phyloP scores from a whole-genome alignment of 371 early-diverging fungal species.

The Apophysomyces ossiformis region DNA sequence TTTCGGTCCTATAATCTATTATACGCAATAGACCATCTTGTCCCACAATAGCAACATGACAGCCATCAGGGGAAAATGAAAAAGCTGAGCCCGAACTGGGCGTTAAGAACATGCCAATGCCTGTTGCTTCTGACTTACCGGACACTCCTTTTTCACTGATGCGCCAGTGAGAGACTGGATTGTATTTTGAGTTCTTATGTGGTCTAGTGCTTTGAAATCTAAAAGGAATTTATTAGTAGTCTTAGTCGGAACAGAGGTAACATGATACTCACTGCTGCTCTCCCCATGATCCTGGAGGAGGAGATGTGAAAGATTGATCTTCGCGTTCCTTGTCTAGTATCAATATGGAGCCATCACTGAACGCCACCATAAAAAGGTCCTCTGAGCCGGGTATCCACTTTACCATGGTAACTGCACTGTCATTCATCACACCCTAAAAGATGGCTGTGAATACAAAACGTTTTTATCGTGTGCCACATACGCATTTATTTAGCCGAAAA shows the following conservation, averaged over 20 bases:
- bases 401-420: slow-evolving; percentile 72
- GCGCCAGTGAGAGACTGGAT: slow-evolving; percentile 77
- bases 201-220: slow-evolving; percentile 61
- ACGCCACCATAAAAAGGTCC: slow-evolving; percentile 80
- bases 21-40: slow-evolving; percentile 76
- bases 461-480: slow-evolving; percentile 18
- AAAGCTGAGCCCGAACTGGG: slow-evolving; percentile 46
- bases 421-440: slow-evolving; percentile 67
- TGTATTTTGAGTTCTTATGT: slow-evolving; percentile 56
- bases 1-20: slow-evolving; percentile 69
- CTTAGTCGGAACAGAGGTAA: background rate
- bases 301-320: slow-evolving; percentile 63
- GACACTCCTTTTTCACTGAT: slow-evolving; percentile 67
- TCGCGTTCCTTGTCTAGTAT: slow-evolving; percentile 89
- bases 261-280: slow-evolving; percentile 29
- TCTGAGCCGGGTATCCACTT: slow-evolving; percentile 94
- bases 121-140: slow-evolving; percentile 41
- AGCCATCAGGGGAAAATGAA: slow-evolving; percentile 83
- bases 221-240: background rate
- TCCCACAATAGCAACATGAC: slow-evolving; percentile 74
- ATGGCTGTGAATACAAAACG: background rate
- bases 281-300: slow-evolving; percentile 33
- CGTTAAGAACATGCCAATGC: background rate
- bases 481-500: slow-evolving; percentile 45
- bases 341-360: slow-evolving; percentile 75